Percentiles rank a stretch among this genome's conserved stretches.
These are phyloP conservation scores for Ceratobasidium sp. DNA, from an alignment of 1,284 basidiomycete species.

Conservation along the genomic window DNA sequence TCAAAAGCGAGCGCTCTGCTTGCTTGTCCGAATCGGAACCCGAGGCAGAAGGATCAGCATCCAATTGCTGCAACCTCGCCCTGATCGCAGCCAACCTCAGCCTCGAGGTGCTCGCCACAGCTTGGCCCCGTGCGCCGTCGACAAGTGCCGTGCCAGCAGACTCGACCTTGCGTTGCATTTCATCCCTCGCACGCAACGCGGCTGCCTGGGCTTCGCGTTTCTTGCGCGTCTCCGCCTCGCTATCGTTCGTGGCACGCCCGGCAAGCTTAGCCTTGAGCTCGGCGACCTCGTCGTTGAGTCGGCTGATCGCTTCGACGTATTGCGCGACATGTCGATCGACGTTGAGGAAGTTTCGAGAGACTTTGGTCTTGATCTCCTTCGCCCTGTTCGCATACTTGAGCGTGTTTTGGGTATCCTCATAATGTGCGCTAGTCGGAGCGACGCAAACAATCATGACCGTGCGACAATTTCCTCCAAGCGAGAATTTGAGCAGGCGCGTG, in stretches of 20 bases:
- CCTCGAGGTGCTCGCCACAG: slow-evolving; percentile 67
- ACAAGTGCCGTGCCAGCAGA: slow-evolving; percentile 71
- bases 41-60: slow-evolving; percentile 53
- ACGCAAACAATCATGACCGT: slow-evolving; percentile 98
- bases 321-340: slow-evolving; percentile 91
- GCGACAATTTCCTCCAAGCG: slow-evolving; percentile 95
- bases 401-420: slow-evolving; percentile 97
- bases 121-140: slow-evolving; percentile 79
- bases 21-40: slow-evolving; percentile 66
- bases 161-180: slow-evolving; percentile 71
- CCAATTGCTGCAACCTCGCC: slow-evolving; percentile 70
- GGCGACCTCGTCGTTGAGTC: slow-evolving; percentile 80
- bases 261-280: slow-evolving; percentile 86
- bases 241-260: slow-evolving; percentile 68
- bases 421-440: slow-evolving; percentile 90
- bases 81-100: slow-evolving; percentile 68
- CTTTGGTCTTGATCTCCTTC: slow-evolving; percentile 94
- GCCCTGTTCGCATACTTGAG: slow-evolving; percentile 94
- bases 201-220: slow-evolving; percentile 70
- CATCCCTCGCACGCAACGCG: slow-evolving; percentile 70
- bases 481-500: slow-evolving; percentile 93
- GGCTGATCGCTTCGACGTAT: slow-evolving; percentile 92
- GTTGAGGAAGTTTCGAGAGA: slow-evolving; percentile 91
- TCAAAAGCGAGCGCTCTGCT: slow-evolving; percentile 75
- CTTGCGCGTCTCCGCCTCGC: slow-evolving; percentile 67